A percentile compares a stretch with the other conserved stretches of the same genome.
Conservation (phyloP, 345 rosid species). For the Melaleuca quinquenervia region DNA sequence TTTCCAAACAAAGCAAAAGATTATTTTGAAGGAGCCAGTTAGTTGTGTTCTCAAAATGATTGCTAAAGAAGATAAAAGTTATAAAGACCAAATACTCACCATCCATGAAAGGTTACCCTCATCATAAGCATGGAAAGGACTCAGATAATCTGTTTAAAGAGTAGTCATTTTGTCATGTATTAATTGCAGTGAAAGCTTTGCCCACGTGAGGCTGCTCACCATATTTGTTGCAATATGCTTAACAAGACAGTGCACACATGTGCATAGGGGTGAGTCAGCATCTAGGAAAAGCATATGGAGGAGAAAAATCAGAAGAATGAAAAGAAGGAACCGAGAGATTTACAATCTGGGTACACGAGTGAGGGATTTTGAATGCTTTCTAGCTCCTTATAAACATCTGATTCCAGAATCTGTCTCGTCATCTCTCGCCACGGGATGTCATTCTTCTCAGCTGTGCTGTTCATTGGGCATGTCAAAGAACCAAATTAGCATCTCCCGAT, state of each 20-base stretch:
- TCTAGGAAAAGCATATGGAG: background rate
- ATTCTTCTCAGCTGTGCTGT: slow-evolving; percentile 58
- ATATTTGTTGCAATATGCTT: background rate
- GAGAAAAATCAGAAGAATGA: background rate
- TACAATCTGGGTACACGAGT: slow-evolving; percentile 48
- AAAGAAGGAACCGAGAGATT: background rate
- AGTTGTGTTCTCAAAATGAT: background rate
- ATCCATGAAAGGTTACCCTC: slow-evolving; percentile 67
- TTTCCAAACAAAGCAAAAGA: background rate
- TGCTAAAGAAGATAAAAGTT: background rate
- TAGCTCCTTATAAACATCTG: slow-evolving; percentile 53
- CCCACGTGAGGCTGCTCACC: background rate
- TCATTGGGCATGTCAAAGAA: slow-evolving; percentile 1
- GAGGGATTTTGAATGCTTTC: slow-evolving; percentile 34
- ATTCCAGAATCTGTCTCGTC: slow-evolving; percentile 42
- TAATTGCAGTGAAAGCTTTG: background rate
- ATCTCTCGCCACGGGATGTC: slow-evolving; percentile 51
- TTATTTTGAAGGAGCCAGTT: background rate
- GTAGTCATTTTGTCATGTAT: background rate
- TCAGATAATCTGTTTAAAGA: slow-evolving; percentile 37
- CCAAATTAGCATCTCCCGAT: background rate
- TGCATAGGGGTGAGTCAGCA: background rate
- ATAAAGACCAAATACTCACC: slow-evolving; percentile 19
- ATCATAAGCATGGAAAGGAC: slow-evolving; percentile 65
- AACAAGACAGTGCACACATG: background rate